Evolutionary conservation across 306 rosid genomes (phyloP), one percentile per base, ranked within the genome.

Genomic region (Glycine soja): DNA sequence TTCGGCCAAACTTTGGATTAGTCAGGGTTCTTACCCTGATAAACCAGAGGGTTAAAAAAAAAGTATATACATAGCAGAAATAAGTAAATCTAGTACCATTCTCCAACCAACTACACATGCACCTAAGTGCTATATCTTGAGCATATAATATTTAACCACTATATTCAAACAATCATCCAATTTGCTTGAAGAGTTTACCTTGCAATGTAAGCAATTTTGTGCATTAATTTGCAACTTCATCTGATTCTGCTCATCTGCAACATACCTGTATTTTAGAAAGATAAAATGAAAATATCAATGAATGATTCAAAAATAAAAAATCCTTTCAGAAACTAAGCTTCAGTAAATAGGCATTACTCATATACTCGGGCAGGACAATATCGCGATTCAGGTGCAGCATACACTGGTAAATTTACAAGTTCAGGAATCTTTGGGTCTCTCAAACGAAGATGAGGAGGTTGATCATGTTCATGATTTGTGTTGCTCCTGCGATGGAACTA

Each of bases 401-500:
- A 93, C 75, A 83, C 88, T 4, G 92, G 97, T 77, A 95, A 89
- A 84, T 95, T 95, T 70, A 88, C 57, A 8, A 71, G 88, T 85
- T 90, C 91, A 8, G 99, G 97, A 83, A 89, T 86, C 86, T 87
- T 91, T 19, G 96, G 84, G 85, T 95, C 90, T 81, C 84, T 88
- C 85, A 93, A 85, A 72, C 79, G 90, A 87, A 95, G 98, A 83
- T 95, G 98, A 53, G 97, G 81, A 78, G 98, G 98, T 85, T 95
- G 99, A 84, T 95, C 99, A 70, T 93, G 97, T 32, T 93, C 99
- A 82, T 95, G 99, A 88, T 95, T 95, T 84, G 99, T 95, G 86
- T 91, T 95, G 94, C 99, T 95, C 93, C 99, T 95, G 70, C 18
- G 75, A 32, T 76, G 34, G 62, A 70, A 67, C 46, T 34, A 45